Conservation (phyloP, 192 early-diverging fungal species). For the Coemansia sp. region DNA sequence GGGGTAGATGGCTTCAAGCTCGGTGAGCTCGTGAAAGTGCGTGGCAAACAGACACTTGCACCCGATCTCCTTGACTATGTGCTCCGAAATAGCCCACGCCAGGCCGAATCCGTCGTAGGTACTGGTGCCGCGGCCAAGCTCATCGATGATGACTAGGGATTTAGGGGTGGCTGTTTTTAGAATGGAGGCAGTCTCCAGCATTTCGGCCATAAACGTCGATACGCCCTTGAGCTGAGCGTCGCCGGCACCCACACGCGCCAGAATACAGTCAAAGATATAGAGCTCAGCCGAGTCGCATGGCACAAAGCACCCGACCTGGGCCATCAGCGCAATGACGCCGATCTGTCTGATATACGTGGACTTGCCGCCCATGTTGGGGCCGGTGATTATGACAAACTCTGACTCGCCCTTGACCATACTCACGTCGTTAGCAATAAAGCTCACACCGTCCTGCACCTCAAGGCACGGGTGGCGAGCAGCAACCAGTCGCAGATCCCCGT, state of each 20-base stretch:
- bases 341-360: constrained; percentile 96
- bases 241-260: constrained; percentile 91
- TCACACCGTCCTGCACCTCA: constrained; percentile 86
- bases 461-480: constrained; percentile 88
- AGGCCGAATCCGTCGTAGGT: constrained; percentile 97
- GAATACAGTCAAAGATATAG: constrained; percentile 80
- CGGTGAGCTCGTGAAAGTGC: constrained; percentile 97
- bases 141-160: constrained; percentile 94
- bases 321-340: constrained; percentile 90
- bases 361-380: constrained; percentile 99
- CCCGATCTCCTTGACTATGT: constrained; percentile 57
- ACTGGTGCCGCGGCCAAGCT: constrained; percentile 95
- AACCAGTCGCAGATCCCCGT: constrained; percentile 66
- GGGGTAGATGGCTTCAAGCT: constrained; percentile 65
- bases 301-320: constrained; percentile 92
- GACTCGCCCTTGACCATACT: constrained; percentile 64
- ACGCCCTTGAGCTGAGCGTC: constrained; percentile 91
- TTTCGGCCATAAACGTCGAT: constrained; percentile 96
- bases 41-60: constrained; percentile 92
- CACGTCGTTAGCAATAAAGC: constrained; percentile 95
- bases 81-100: constrained; percentile 96
- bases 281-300: constrained; percentile 76
- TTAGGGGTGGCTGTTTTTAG: constrained; percentile 77
- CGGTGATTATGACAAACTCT: constrained; percentile 90
- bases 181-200: constrained; percentile 91